These are phyloP conservation scores for Millerozyma miso DNA, from an alignment of 805 yeast species.

Conservation along the genomic window DNA sequence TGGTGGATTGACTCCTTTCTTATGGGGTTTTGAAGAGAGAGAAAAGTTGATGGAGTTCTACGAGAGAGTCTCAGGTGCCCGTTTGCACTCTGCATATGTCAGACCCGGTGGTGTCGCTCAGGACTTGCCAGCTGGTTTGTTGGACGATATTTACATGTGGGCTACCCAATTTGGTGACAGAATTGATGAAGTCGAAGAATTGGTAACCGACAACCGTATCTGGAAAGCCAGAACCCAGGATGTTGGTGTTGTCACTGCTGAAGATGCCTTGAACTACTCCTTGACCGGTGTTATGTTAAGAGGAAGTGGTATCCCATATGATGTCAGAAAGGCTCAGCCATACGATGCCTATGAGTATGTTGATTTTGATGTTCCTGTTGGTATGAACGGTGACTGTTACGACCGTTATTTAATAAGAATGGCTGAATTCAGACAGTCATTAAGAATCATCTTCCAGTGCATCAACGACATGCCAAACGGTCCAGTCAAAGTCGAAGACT, in stretches of 20 bases:
- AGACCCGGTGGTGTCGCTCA: slow-evolving; percentile 92
- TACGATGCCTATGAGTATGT: slow-evolving; percentile 86
- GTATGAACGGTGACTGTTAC: slow-evolving; percentile 84
- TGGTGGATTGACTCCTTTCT: slow-evolving; percentile 88
- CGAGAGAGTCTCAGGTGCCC: slow-evolving; percentile 87
- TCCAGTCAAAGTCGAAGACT: slow-evolving; percentile 87
- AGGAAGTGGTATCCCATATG: slow-evolving; percentile 87
- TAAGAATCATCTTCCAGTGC: slow-evolving; percentile 86
- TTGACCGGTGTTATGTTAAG: slow-evolving; percentile 86
- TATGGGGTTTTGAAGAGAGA: slow-evolving; percentile 93
- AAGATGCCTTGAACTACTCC: slow-evolving; percentile 78
- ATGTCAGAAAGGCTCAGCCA: slow-evolving; percentile 80
- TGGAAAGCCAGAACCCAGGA: slow-evolving; percentile 86
- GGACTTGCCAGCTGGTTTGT: slow-evolving; percentile 79
- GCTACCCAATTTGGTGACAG: slow-evolving; percentile 94
- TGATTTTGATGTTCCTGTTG: slow-evolving; percentile 85
- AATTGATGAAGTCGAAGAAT: slow-evolving; percentile 85
- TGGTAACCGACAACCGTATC: slow-evolving; percentile 84
- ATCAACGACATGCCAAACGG: slow-evolving; percentile 90
- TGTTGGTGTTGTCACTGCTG: slow-evolving; percentile 78
- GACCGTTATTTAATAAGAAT: slow-evolving; percentile 85
- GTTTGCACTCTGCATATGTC: slow-evolving; percentile 82
- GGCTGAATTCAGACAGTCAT: slow-evolving; percentile 89
- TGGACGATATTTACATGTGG: slow-evolving; percentile 94
- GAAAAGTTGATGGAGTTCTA: slow-evolving; percentile 90